These are phyloP conservation scores for Santalum album DNA, from an alignment of 164 flowering plant genomes.

Conservation along the genomic window DNA sequence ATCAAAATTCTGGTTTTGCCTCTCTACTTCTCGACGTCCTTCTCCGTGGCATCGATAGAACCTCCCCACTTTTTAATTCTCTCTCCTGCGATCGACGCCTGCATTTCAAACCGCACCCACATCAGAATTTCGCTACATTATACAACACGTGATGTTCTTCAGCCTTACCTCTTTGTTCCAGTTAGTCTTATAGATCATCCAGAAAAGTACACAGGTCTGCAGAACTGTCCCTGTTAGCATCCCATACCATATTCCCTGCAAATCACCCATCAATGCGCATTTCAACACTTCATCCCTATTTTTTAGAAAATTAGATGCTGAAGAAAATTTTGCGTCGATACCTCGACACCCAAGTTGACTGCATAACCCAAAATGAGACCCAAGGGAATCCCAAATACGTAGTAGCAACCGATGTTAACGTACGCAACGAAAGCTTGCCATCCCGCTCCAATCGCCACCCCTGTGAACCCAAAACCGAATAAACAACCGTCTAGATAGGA, in stretches of 20 bases:
- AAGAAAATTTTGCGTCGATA: conserved; percentile 5
- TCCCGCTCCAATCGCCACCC: conserved; percentile 78
- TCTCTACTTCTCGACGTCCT: neutral
- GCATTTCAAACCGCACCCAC: conserved; percentile 5
- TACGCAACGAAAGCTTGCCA: conserved; percentile 74
- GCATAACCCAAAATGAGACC: conserved; percentile 49
- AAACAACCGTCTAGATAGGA: neutral
- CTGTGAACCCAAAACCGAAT: conserved; percentile 23
- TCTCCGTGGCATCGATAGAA: neutral
- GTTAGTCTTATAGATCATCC: conserved; percentile 45
- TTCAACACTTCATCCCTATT: too few relatives aligned
- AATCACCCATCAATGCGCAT: neutral
- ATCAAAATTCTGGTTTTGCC: too few relatives aligned
- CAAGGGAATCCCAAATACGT: conserved; percentile 52
- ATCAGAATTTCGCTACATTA: too few relatives aligned
- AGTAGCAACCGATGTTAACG: conserved; percentile 61
- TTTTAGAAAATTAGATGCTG: too few relatives aligned
- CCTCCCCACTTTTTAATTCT: conserved; percentile 39
- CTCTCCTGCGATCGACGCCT: conserved; percentile 42
- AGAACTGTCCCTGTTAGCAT: conserved; percentile 47
- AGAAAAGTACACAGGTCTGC: conserved; percentile 41
- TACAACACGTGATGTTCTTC: conserved; percentile 5
- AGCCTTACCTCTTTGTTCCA: conserved; percentile 59
- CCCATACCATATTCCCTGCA: conserved; percentile 71
- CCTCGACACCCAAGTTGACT: conserved; percentile 41